Evolutionary conservation across 371 early-diverging fungal genomes (phyloP).

Genomic region (Umbelopsis sp.): DNA sequence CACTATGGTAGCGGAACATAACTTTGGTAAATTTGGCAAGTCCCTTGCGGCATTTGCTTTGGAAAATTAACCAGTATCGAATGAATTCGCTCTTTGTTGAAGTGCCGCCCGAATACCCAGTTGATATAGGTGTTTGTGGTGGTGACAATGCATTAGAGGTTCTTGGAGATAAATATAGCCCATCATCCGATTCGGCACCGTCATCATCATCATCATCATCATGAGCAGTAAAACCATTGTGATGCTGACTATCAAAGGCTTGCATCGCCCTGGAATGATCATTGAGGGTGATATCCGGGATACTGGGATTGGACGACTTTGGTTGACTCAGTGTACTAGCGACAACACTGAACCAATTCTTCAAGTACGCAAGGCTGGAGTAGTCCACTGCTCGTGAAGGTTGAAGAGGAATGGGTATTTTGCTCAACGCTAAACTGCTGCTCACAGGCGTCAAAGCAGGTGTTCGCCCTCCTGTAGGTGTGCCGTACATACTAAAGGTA

Average conservation of each 20-base stretch:
- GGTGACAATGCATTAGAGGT: neutral
- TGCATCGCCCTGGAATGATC: neutral
- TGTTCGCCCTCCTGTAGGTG: neutral
- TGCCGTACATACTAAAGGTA: neutral
- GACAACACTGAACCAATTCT: neutral
- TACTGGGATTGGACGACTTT: neutral
- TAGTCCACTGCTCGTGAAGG: slow-evolving; percentile 6
- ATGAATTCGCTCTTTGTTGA: slow-evolving; percentile 12
- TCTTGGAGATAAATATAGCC: slow-evolving; percentile 9
- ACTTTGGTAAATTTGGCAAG: neutral
- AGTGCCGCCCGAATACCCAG: neutral
- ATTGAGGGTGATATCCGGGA: neutral
- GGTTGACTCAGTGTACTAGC: neutral
- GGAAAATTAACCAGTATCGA: slow-evolving; percentile 6
- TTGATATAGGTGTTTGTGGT: neutral
- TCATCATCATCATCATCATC: neutral
- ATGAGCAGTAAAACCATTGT: neutral
- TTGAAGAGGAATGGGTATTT: neutral
- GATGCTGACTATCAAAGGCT: neutral
- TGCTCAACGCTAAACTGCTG: slow-evolving; percentile 1
- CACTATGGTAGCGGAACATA: slow-evolving; percentile 11
- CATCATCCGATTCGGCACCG: neutral
- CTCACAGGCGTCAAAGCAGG: neutral
- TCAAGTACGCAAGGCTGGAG: slow-evolving; percentile 1
- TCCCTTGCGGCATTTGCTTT: slow-evolving; percentile 11